Evolutionary conservation across 148 eudicot genomes (phyloP), one percentile per base, ranked within the genome.

Genomic region (Vaccinium myrtillus): DNA sequence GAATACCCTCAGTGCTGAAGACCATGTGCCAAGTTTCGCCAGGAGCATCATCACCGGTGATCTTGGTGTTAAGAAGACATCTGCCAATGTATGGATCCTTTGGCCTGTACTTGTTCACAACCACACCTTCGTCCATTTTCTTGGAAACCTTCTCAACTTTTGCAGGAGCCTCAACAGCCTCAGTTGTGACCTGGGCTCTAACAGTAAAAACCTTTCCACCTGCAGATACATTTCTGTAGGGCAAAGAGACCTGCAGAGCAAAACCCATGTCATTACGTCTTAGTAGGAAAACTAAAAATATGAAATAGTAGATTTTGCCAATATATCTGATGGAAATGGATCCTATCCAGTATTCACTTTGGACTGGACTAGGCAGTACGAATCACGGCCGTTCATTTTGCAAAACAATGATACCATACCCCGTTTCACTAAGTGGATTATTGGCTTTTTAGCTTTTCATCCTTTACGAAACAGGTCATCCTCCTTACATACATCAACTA

Each of bases 1-100:
- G n/a, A 50, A 75, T 91, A 97, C 99, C 99, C 82, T 95, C 98
- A 82, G 95, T 95, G 89, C 82, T 78, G 88, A 97, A 95, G 88
- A 97, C 98, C 98, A 97, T 97, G 89, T 97, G 99, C 98, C 98
- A 95, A 46, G 99, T 97, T 83, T 97, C 99, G 74, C 99, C 99
- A 32, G 98, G 99, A 48, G 99, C 98, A 91, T 95, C 98, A 85
- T 95, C 99, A 6, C 91, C 98, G 12, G 99, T 97, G 89, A 97
- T 95, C 92, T 92, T 97, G 58, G 95, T 92, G 92, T 97, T 97
- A 27, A 92, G 93, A 59, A 97, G 94, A 82, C 98, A 94, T 83
- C 84, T 91, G 21, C 98, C 99, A 84, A 86, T 82, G 91, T 95
- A 97, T 58, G 99, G 99, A 18, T 92, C 90, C 89, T 97, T 97